phyloP scores from a whole-genome alignment of 257 asterid genomes.

The Solanum pimpinellifolium region DNA sequence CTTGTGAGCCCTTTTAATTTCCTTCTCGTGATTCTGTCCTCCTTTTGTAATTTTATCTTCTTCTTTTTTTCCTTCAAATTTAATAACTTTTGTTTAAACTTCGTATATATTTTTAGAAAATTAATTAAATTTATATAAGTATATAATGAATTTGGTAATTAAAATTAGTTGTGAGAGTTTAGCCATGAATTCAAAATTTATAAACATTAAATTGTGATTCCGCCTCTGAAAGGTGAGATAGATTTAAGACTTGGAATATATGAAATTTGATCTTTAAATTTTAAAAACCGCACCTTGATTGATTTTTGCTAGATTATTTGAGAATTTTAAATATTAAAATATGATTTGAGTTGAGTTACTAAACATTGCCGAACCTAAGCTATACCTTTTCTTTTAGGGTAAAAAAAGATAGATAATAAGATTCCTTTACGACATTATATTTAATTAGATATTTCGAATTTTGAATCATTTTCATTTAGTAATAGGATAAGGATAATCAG shows the following conservation, averaged over 20 bases:
- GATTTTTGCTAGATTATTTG: neutral
- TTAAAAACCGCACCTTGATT: neutral
- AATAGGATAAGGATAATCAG: neutral
- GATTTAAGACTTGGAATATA: neutral
- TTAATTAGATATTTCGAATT: too few species aligned
- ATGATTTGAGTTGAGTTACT: neutral
- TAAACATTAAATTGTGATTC: neutral
- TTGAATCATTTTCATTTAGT: neutral
- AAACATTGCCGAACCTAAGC: neutral
- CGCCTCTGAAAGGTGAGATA: neutral
- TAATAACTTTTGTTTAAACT: neutral
- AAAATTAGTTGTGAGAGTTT: neutral
- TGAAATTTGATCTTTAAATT: neutral
- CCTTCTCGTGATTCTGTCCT: neutral
- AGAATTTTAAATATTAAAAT: neutral
- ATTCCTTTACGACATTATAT: accelerated
- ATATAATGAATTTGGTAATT: neutral
- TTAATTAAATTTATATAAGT: neutral
- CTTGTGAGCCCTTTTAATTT: neutral
- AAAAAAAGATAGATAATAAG: too few species aligned
- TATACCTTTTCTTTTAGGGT: neutral
- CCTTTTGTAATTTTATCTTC: neutral
- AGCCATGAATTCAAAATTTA: neutral
- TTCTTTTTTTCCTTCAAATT: neutral
- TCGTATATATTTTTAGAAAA: neutral